phyloP scores from a whole-genome alignment of 2,329 filamentous ascomycete genomes.

The Arthrinium puccinioides region DNA sequence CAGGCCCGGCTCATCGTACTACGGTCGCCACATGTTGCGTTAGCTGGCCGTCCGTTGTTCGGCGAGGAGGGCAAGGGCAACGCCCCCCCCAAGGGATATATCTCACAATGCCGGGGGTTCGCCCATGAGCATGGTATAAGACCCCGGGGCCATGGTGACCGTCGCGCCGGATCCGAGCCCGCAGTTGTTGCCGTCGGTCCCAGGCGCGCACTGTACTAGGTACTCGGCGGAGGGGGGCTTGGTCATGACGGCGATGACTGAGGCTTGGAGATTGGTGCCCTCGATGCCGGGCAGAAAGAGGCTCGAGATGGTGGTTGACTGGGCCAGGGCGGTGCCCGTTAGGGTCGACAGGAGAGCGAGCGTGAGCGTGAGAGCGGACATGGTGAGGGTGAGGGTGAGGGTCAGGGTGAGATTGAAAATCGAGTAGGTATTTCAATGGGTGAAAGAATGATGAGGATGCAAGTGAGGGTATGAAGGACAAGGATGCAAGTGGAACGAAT shows the following conservation, averaged over 20 bases:
- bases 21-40: not conserved
- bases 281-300: slow-evolving; percentile 5
- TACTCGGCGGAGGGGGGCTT: slow-evolving; percentile 1
- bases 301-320: not conserved
- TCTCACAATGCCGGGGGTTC: slow-evolving; percentile 4
- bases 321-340: slow-evolving; percentile 1
- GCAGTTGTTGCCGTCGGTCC: slow-evolving; percentile 2
- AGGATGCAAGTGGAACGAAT: too few relatives aligned
- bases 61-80: not conserved
- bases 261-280: not conserved
- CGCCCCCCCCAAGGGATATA: not conserved
- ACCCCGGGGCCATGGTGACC: slow-evolving; percentile 5
- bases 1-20: slow-evolving; percentile 4
- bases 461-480: too few relatives aligned
- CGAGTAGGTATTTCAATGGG: too few relatives aligned
- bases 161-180: slow-evolving; percentile 3
- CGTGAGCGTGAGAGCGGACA: not conserved
- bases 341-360: slow-evolving; percentile 1
- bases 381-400: not conserved
- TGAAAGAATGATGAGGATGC: too few relatives aligned
- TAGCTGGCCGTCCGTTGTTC: not conserved
- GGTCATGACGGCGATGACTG: slow-evolving; percentile 2
- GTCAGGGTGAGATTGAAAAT: not conserved
- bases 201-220: slow-evolving; percentile 3
- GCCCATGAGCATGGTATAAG: slow-evolving; percentile 1